A percentile compares a stretch with the other conserved stretches of the same genome.
Conservation (phyloP, 805 yeast species). For the Cyberlindnera euphorbiiphila region DNA sequence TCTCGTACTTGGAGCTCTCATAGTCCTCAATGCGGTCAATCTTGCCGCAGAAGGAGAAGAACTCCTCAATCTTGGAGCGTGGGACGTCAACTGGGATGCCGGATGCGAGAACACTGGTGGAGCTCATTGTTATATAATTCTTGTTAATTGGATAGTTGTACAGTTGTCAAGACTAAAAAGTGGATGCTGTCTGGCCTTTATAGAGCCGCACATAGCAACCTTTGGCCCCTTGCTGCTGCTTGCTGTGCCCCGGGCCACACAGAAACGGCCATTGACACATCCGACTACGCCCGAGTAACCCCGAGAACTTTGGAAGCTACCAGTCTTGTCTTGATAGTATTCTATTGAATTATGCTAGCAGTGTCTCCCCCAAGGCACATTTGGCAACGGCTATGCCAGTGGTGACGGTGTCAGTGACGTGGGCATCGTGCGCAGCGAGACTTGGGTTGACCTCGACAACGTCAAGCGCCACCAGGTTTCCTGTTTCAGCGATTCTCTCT, state of each 20-base stretch:
- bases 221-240: conserved; percentile 1
- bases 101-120: conserved; percentile 41
- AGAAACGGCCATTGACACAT: too few species aligned
- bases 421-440: conserved; percentile 71
- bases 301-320: too few species aligned
- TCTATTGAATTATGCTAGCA: too few species aligned
- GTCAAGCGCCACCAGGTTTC: conserved; percentile 83
- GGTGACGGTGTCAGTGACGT: conserved; percentile 78
- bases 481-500: conserved; percentile 88
- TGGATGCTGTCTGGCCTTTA: too few species aligned
- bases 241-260: conserved; percentile 1
- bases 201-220: too few species aligned
- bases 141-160: neutral
- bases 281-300: neutral
- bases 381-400: conserved; percentile 89
- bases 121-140: conserved; percentile 1
- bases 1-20: conserved; percentile 7
- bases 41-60: conserved; percentile 74
- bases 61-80: conserved; percentile 52
- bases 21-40: conserved; percentile 29
- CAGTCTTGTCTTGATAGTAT: too few species aligned
- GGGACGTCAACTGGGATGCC: conserved; percentile 50
- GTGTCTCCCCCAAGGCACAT: conserved; percentile 92
- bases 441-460: conserved; percentile 92
- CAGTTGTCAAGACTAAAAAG: neutral